Conservation (phyloP, 441 rosid genomes). For the Euphorbia corollata region DNA sequence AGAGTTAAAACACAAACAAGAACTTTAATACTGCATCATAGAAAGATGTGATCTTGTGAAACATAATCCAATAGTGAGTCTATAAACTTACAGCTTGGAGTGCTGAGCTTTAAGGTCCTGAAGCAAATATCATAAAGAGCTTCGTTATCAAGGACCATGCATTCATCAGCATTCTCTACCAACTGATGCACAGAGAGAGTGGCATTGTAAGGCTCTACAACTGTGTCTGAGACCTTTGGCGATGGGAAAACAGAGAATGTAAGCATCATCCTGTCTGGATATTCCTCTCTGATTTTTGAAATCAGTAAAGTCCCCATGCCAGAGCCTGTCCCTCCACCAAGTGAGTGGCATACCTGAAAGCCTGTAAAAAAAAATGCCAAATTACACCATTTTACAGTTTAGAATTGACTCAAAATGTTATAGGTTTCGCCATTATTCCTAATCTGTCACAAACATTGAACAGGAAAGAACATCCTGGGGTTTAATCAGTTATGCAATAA, state of each 20-base stretch:
- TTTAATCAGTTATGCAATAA: not conserved
- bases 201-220: conserved; percentile 93
- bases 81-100: conserved; percentile 57
- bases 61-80: not conserved
- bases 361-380: conserved; percentile 39
- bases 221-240: conserved; percentile 94
- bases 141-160: conserved; percentile 91
- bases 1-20: conserved; percentile 10
- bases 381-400: conserved; percentile 11
- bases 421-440: not conserved
- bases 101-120: conserved; percentile 66
- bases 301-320: conserved; percentile 91
- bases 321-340: conserved; percentile 93
- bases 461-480: not conserved
- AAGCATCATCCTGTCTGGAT: conserved; percentile 85
- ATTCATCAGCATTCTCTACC: conserved; percentile 87
- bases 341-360: conserved; percentile 87
- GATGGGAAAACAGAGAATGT: conserved; percentile 94
- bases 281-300: conserved; percentile 74
- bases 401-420: not conserved
- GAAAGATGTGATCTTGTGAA: not conserved
- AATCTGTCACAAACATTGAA: not conserved
- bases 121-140: conserved; percentile 92
- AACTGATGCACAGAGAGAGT: conserved; percentile 90
- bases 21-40: conserved; percentile 1